Percentiles rank a stretch among this genome's conserved stretches.
These are phyloP conservation scores for Colletotrichum sp. DNA, from an alignment of 2,329 filamentous ascomycete species.

Conservation along the genomic window DNA sequence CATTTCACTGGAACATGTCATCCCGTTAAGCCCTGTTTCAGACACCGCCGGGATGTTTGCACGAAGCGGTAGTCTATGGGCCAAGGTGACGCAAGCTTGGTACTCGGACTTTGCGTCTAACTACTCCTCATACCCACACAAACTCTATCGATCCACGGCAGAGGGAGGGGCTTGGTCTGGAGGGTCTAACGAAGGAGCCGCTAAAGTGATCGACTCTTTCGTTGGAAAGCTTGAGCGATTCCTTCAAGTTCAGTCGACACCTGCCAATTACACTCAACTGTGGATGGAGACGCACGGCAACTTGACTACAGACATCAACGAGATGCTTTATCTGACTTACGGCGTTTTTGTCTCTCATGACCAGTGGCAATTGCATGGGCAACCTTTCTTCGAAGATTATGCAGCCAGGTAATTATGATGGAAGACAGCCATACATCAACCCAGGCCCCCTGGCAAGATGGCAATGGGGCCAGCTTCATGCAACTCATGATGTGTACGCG, in stretches of 20 bases:
- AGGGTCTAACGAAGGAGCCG: background rate
- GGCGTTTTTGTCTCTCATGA: background rate
- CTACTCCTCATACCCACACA: background rate
- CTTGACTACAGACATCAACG: background rate
- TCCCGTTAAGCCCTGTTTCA: constrained; percentile 38
- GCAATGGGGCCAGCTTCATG: constrained; percentile 28
- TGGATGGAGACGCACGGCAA: background rate
- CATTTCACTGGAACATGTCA: constrained; percentile 40
- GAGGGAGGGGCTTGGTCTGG: background rate
- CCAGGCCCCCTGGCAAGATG: constrained; percentile 35
- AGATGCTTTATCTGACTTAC: background rate
- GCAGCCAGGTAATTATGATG: constrained; percentile 29
- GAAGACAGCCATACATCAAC: constrained; percentile 38
- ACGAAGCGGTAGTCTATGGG: background rate
- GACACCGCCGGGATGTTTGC: background rate
- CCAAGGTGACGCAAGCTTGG: background rate
- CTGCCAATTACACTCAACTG: background rate
- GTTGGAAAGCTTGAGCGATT: background rate
- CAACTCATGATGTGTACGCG: background rate
- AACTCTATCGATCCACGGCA: background rate
- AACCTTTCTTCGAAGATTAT: background rate
- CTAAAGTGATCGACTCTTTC: background rate
- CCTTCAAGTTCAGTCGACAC: background rate
- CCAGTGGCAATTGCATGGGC: background rate
- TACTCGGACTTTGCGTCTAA: background rate